Percentiles rank a stretch among this genome's conserved stretches.
Evolutionary conservation across 73 alveolate genomes (phyloP).

Genomic region (Paramecium pentaurelia): DNA sequence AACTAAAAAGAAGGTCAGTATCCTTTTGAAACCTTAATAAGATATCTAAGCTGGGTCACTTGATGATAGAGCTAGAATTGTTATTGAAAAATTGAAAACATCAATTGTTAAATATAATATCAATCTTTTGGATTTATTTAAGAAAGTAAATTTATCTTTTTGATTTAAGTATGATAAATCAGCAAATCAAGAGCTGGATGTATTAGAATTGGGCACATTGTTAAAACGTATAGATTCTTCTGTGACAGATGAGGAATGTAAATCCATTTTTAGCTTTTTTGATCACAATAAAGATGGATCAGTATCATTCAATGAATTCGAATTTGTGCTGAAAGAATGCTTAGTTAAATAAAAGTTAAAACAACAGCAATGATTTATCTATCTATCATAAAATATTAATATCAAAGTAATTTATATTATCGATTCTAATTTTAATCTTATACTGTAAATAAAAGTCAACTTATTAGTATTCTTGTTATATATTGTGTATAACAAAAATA

Average conservation of each 20-base stretch:
- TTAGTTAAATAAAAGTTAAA: neutral
- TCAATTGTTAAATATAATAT: conserved; percentile 29
- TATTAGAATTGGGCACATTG: neutral
- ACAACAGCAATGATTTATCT: neutral
- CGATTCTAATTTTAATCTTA: no score
- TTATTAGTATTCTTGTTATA: no score
- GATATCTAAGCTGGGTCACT: neutral
- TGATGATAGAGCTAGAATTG: conserved; percentile 37
- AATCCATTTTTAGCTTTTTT: neutral
- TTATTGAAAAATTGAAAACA: neutral
- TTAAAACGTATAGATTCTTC: conserved; percentile 20
- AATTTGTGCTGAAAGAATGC: conserved; percentile 42
- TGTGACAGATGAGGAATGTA: conserved; percentile 31
- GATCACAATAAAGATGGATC: conserved; percentile 53
- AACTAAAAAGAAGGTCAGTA: conserved; percentile 19
- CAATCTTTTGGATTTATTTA: conserved; percentile 19
- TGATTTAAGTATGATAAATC: conserved; percentile 34
- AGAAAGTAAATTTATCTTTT: neutral
- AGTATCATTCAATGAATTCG: conserved; percentile 23
- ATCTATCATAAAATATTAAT: neutral
- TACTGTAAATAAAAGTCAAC: no score
- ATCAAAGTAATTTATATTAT: neutral
- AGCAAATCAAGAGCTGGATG: conserved; percentile 11
- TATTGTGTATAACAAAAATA: no score
- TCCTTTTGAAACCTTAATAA: neutral